These are phyloP conservation scores for Sclerotinia glacialis DNA, from an alignment of 2,329 filamentous ascomycete species.

Conservation along the genomic window DNA sequence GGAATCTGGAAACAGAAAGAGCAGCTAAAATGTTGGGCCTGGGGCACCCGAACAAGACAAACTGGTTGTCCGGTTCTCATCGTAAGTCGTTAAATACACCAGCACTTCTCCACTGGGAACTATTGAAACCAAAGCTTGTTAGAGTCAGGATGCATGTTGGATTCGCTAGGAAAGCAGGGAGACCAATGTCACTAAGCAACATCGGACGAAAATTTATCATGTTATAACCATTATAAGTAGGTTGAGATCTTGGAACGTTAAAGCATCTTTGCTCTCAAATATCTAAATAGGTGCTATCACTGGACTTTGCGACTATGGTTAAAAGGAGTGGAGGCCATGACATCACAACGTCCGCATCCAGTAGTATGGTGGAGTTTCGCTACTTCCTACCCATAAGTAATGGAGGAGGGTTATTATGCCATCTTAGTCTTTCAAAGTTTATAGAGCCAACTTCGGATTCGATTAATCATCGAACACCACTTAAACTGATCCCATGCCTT, in stretches of 20 bases:
- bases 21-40: neutral
- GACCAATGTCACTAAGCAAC: too few species aligned
- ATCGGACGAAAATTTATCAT: too few species aligned
- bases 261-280: neutral
- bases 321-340: neutral
- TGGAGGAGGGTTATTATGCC: neutral
- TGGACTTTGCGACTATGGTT: neutral
- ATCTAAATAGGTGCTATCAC: neutral
- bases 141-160: neutral
- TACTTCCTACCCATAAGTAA: neutral
- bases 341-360: neutral
- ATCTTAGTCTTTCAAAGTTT: neutral
- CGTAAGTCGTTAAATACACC: neutral
- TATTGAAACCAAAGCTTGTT: neutral
- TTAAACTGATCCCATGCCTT: neutral
- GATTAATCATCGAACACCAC: neutral
- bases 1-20: neutral
- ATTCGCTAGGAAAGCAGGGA: neutral
- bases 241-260: neutral
- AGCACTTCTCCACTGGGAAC: neutral
- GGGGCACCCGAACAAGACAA: neutral
- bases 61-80: neutral
- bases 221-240: neutral
- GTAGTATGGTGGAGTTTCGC: neutral
- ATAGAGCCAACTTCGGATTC: too few species aligned